Percentiles rank a stretch among this genome's conserved stretches.
These are phyloP conservation scores for Neofusicoccum sp. DNA, from an alignment of 2,329 filamentous ascomycete species.

Conservation along the genomic window DNA sequence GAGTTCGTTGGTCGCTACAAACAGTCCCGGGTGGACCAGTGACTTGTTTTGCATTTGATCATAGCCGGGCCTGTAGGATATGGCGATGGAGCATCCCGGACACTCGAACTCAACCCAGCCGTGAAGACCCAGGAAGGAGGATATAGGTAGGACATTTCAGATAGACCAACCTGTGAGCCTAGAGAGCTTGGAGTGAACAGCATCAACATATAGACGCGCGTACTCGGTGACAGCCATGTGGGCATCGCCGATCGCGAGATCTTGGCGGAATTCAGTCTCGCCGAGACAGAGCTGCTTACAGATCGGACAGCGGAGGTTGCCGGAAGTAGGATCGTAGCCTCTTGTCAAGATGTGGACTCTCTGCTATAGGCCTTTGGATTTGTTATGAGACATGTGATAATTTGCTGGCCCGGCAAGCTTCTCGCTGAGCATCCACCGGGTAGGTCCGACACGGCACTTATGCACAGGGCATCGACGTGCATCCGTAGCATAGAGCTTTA, in stretches of 20 bases:
- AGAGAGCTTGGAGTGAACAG: neutral
- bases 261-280: neutral
- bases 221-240: neutral
- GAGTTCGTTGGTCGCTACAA: neutral
- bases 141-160: neutral
- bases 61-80: neutral
- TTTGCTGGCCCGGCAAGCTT: neutral
- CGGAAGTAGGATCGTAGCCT: neutral
- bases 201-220: neutral
- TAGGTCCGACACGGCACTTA: neutral
- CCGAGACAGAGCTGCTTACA: neutral
- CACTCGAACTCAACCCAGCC: neutral
- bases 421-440: neutral
- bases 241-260: neutral
- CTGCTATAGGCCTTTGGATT: neutral
- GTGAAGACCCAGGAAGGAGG: neutral
- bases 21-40: neutral
- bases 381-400: neutral
- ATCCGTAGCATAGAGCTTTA: too few relatives aligned
- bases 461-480: neutral
- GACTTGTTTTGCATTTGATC: too few relatives aligned
- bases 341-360: neutral
- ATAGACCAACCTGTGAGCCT: neutral
- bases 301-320: neutral
- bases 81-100: neutral